These are phyloP conservation scores for Populus ilicifolia DNA, from an alignment of 345 rosid species.

Conservation along the genomic window DNA sequence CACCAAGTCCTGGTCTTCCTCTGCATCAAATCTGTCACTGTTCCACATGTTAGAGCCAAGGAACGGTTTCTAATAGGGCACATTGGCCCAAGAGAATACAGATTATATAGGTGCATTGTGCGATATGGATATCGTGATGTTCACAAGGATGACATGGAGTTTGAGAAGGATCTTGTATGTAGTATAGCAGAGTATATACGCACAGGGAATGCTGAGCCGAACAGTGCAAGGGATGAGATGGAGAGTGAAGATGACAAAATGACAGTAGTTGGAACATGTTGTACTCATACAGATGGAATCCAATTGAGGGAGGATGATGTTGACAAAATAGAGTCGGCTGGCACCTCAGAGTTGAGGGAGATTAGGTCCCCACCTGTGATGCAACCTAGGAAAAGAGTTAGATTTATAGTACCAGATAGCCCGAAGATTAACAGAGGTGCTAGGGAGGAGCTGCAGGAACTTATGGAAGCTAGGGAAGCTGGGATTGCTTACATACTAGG, in stretches of 20 bases:
- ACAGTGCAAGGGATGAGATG: constrained; percentile 13
- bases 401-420: constrained; percentile 72
- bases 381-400: constrained; percentile 57
- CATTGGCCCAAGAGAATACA: constrained; percentile 68
- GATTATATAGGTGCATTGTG: constrained; percentile 88
- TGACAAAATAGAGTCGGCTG: constrained; percentile 32
- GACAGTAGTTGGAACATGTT: constrained; percentile 82
- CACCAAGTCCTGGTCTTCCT: constrained; percentile 91
- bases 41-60: constrained; percentile 84
- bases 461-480: constrained; percentile 77
- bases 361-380: constrained; percentile 47
- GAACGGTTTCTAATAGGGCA: constrained; percentile 83
- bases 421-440: constrained; percentile 55
- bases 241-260: constrained; percentile 55
- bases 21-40: constrained; percentile 91
- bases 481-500: constrained; percentile 91
- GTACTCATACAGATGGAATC: constrained; percentile 53
- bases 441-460: constrained; percentile 65
- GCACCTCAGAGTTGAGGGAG: constrained; percentile 58
- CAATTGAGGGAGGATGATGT: constrained; percentile 44
- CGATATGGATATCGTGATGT: constrained; percentile 86
- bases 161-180: constrained; percentile 82
- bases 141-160: constrained; percentile 85
- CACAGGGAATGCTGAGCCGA: constrained; percentile 34
- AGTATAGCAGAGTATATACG: constrained; percentile 86